Percentiles rank a stretch among this genome's conserved stretches.
Evolutionary conservation across 495 filamentous ascomycete genomes (phyloP).

Genomic region (Diplogelasinospora grovesii): DNA sequence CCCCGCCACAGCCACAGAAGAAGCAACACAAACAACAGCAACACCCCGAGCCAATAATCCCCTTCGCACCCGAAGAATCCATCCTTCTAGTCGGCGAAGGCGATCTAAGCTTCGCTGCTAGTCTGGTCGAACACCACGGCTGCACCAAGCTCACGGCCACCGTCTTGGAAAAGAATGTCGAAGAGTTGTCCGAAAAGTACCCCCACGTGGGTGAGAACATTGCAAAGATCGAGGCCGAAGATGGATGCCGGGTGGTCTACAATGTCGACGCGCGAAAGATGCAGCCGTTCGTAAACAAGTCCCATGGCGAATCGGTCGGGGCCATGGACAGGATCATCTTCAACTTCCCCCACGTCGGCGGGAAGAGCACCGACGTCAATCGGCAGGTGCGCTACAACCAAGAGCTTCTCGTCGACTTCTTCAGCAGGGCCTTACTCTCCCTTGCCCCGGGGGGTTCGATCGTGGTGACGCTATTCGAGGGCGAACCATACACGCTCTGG

Average conservation of each 20-base stretch:
- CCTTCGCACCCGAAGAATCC: constrained; percentile 62
- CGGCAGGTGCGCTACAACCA: constrained; percentile 90
- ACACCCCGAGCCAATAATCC: constrained; percentile 54
- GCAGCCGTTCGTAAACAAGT: constrained; percentile 34
- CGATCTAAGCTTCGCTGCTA: constrained; percentile 85
- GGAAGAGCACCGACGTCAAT: constrained; percentile 85
- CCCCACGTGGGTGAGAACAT: constrained; percentile 63
- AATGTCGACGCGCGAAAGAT: constrained; percentile 70
- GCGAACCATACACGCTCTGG: constrained; percentile 90
- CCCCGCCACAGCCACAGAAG: constrained; percentile 1
- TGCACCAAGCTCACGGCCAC: constrained; percentile 57
- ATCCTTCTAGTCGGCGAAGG: constrained; percentile 89
- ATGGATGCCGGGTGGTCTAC: constrained; percentile 52
- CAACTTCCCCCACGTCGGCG: constrained; percentile 96
- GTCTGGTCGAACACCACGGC: constrained; percentile 62
- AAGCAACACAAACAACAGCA: constrained; percentile 20
- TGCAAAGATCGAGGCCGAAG: constrained; percentile 38
- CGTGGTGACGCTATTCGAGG: constrained; percentile 84
- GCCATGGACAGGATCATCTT: constrained; percentile 75
- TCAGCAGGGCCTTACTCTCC: constrained; percentile 48
- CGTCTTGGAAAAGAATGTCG: constrained; percentile 37
- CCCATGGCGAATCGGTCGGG: constrained; percentile 15
- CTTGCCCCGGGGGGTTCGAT: constrained; percentile 55
- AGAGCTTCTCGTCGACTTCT: constrained; percentile 78
- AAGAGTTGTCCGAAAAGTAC: constrained; percentile 61